Conservation (phyloP, 129 eudicot species). For the Flaveria ramosissima region DNA sequence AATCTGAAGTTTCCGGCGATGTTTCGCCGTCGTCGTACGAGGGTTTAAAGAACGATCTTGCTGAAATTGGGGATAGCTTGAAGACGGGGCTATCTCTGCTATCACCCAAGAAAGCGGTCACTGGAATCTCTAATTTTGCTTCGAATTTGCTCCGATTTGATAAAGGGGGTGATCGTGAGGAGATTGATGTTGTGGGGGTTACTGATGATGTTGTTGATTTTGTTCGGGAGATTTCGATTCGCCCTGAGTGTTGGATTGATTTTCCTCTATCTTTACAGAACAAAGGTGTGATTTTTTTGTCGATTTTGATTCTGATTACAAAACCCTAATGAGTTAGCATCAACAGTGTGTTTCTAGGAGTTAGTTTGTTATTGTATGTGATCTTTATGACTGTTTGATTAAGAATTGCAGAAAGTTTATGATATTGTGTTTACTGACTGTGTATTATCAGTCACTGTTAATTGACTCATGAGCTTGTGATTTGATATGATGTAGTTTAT, state of each 20-base stretch:
- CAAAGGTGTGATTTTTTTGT: constrained; percentile 36
- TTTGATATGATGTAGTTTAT: neutral
- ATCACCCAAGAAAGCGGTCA: constrained; percentile 51
- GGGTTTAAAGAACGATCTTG: constrained; percentile 67
- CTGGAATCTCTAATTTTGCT: constrained; percentile 51
- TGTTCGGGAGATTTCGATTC: constrained; percentile 40
- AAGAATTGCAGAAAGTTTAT: neutral
- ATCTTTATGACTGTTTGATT: constrained; percentile 2
- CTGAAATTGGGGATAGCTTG: constrained; percentile 58
- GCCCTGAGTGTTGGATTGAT: constrained; percentile 63
- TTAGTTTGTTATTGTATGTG: neutral
- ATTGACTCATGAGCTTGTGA: no score
- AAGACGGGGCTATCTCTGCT: constrained; percentile 53
- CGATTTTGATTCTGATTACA: neutral
- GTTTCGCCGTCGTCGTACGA: constrained; percentile 30
- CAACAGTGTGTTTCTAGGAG: neutral
- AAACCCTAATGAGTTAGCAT: neutral
- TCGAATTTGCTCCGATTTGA: constrained; percentile 47
- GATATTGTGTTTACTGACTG: neutral
- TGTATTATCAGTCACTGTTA: neutral
- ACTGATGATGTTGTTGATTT: constrained; percentile 55
- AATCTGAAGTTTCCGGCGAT: constrained; percentile 15
- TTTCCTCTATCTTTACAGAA: constrained; percentile 53
- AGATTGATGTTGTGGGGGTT: constrained; percentile 39
- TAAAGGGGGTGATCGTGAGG: neutral